A percentile compares a stretch with the other conserved stretches of the same genome.
These are phyloP conservation scores for Ustilago esculenta DNA, from an alignment of 1,284 basidiomycete species.

Conservation along the genomic window DNA sequence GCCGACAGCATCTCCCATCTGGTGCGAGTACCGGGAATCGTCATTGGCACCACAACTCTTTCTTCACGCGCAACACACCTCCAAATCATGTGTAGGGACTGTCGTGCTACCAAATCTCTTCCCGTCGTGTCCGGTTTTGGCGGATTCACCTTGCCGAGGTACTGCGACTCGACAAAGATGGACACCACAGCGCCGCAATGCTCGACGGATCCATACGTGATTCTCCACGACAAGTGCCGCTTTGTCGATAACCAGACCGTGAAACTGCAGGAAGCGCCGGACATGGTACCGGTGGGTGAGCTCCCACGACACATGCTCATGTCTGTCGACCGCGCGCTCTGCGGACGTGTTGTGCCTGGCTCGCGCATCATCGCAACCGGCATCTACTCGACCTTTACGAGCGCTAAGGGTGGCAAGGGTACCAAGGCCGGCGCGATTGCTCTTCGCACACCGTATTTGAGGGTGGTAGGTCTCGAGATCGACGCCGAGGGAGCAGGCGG, in stretches of 20 bases:
- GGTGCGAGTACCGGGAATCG: conserved; percentile 95
- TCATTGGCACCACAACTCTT: conserved; percentile 94
- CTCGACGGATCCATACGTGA: conserved; percentile 93
- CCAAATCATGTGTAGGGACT: conserved; percentile 90
- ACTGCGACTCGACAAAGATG: conserved; percentile 60
- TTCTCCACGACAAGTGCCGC: conserved; percentile 90
- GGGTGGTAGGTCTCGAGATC: conserved; percentile 91
- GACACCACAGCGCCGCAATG: conserved; percentile 80
- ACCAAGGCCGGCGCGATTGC: conserved; percentile 72
- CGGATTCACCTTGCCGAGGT: conserved; percentile 71
- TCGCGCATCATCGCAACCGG: conserved; percentile 93
- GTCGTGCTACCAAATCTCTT: conserved; percentile 78
- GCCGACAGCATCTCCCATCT: conserved; percentile 94
- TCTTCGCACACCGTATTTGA: conserved; percentile 91
- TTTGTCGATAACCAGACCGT: conserved; percentile 97
- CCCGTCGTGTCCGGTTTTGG: conserved; percentile 83
- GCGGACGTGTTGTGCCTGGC: conserved; percentile 77
- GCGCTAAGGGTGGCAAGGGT: conserved; percentile 75
- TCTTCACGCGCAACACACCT: conserved; percentile 92
- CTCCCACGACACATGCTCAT: conserved; percentile 94
- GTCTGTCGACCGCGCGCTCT: conserved; percentile 76
- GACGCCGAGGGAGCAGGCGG: conserved; percentile 74
- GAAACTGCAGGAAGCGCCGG: conserved; percentile 97
- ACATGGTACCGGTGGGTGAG: conserved; percentile 99
- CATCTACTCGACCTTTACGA: conserved; percentile 94